Conservation (phyloP, 176 grass and related monocot species). For the Rhipidocladum racemiflorum region DNA sequence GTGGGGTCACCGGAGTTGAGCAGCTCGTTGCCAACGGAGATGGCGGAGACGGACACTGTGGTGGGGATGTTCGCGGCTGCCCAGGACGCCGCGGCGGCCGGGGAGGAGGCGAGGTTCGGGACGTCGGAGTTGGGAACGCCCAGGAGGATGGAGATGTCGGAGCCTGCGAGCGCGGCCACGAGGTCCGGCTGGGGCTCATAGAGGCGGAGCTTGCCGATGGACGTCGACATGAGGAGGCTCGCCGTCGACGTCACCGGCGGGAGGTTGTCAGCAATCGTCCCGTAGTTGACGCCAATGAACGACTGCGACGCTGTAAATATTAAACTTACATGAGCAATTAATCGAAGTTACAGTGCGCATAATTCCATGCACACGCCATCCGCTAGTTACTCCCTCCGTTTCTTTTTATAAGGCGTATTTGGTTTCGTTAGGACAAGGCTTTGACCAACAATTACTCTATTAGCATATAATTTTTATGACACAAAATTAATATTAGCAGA, state of each 20-base stretch:
- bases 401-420: too few species aligned
- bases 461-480: too few species aligned
- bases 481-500: too few species aligned
- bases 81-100: slow-evolving; percentile 56
- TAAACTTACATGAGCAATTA: not conserved
- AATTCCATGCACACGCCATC: not conserved
- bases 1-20: slow-evolving; percentile 61
- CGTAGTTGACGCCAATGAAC: slow-evolving; percentile 87
- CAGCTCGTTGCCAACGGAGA: slow-evolving; percentile 92
- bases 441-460: too few species aligned
- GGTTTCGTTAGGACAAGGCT: too few species aligned
- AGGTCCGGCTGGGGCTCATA: slow-evolving; percentile 66
- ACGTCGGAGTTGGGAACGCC: slow-evolving; percentile 74
- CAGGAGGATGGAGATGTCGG: slow-evolving; percentile 72
- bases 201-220: slow-evolving; percentile 71
- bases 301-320: slow-evolving; percentile 55
- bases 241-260: slow-evolving; percentile 62
- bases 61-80: slow-evolving; percentile 60
- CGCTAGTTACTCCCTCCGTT: too few species aligned
- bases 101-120: slow-evolving; percentile 59
- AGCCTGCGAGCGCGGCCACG: slow-evolving; percentile 51
- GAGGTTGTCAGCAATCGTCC: slow-evolving; percentile 79
- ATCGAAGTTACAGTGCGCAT: not conserved
- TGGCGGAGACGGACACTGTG: slow-evolving; percentile 53
- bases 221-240: slow-evolving; percentile 59